Evolutionary conservation across 805 yeast species (phyloP).

Genomic region (Candida michaelii): DNA sequence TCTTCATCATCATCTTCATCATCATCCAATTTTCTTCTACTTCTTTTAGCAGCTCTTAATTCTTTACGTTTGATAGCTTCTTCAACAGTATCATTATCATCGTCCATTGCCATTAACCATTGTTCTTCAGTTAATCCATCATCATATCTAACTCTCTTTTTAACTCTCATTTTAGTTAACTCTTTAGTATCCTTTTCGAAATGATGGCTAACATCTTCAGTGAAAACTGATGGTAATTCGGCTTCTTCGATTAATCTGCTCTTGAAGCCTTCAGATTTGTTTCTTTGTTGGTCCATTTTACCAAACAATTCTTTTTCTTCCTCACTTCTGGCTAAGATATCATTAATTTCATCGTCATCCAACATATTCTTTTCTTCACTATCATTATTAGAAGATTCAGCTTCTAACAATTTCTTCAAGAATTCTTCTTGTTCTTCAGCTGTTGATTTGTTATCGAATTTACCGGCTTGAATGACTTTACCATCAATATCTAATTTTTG

Average conservation of each 20-base stretch:
- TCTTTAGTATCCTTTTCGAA: slow-evolving; percentile 52
- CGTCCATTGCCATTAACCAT: slow-evolving; percentile 82
- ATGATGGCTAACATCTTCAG: slow-evolving; percentile 55
- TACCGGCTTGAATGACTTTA: slow-evolving; percentile 89
- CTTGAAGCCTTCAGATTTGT: slow-evolving; percentile 24
- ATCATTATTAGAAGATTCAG: slow-evolving; percentile 56
- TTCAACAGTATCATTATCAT: slow-evolving; percentile 63
- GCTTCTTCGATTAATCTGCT: slow-evolving; percentile 62
- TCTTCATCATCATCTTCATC: slow-evolving; percentile 23
- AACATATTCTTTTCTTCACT: slow-evolving; percentile 56
- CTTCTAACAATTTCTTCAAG: slow-evolving; percentile 68
- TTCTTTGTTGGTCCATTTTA: slow-evolving; percentile 61
- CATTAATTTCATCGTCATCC: slow-evolving; percentile 72
- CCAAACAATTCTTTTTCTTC: slow-evolving; percentile 57
- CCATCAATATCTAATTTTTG: slow-evolving; percentile 85
- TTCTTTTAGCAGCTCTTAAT: slow-evolving; percentile 37
- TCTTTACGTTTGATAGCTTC: slow-evolving; percentile 57
- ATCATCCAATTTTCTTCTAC: slow-evolving; percentile 28
- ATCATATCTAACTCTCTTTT: slow-evolving; percentile 79
- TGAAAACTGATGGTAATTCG: slow-evolving; percentile 83
- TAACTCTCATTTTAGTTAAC: slow-evolving; percentile 66
- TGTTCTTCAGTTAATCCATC: slow-evolving; percentile 91
- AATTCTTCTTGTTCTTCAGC: slow-evolving; percentile 86
- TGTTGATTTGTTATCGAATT: slow-evolving; percentile 81
- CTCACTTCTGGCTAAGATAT: slow-evolving; percentile 67